Base-by-base conservation (phyloP, 106 monocot species). In the Alisma plantagoaquatica region DNA sequence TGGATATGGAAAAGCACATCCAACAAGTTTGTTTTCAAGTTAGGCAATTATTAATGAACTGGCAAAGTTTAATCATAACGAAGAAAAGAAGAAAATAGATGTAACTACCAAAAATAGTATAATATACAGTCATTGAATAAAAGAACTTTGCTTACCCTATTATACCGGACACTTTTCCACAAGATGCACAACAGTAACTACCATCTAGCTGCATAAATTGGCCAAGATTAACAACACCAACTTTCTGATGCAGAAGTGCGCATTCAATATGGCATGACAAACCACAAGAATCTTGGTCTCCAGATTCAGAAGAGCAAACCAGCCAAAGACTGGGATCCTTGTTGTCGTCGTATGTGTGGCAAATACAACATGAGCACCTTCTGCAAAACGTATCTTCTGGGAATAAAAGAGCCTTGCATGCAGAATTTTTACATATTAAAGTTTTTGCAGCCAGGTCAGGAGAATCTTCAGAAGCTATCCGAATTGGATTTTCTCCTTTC, bases 321-420 rank as follows among this genome's bases (percentile, higher is more conserved):
- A 94, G 67, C 94, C 94, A 94, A 51, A 94, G 81, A 46, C 88
- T 88, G 46, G 94, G 94, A 43, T 94, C 94, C 62, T 94, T 94
- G 73, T 94, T 94, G 59, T 94, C 94, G 73, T 94, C 94, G 56
- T 77, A 94, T 3, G 62, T 70, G 46, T 78, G 77, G 32, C 94
- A 94, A 30, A 94, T 78, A 59, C 94, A 88, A 47, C 94, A 94
- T 24, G 94, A 94, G 22, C 94, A 94, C 49, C 94, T 74, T 57
- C 84, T 94, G 53, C 94, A 94, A 42, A 88, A 94, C 9, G 70
- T 67, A 27, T 84, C 88, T 35, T 77, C 88, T 50, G 54, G 31
- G 19, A 28, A 71, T 28, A 94, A 49, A 61, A 64, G 47, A 28
- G 94, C 94, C 57, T 69, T 80, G 64, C 94, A 94, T 63, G 94